Conservation (phyloP, 192 early-diverging fungal genomes). For the Backusella morwellensis region DNA sequence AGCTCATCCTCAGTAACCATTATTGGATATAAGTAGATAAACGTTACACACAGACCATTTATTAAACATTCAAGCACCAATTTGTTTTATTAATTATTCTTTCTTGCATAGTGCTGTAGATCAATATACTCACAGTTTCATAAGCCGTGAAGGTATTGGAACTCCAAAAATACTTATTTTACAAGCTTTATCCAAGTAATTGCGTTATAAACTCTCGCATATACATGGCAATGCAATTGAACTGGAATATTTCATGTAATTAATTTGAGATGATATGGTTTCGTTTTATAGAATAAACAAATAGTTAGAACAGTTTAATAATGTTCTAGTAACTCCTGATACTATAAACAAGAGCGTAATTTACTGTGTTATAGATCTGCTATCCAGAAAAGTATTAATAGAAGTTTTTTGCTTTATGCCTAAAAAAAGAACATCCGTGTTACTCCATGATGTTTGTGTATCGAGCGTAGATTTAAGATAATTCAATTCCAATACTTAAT, state of each 20-base stretch:
- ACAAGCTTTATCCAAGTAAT: too few relatives aligned
- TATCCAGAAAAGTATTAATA: constrained; percentile 1
- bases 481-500: neutral
- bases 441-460: neutral
- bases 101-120: too few relatives aligned
- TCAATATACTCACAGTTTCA: too few relatives aligned
- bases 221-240: too few relatives aligned
- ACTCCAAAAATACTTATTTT: too few relatives aligned
- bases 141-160: too few relatives aligned
- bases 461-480: neutral
- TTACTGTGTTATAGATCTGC: neutral
- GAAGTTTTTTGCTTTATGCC: neutral
- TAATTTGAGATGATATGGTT: too few relatives aligned
- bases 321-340: neutral
- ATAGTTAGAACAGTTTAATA: neutral
- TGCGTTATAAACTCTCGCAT: too few relatives aligned
- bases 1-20: neutral
- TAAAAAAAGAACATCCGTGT: neutral
- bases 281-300: neutral
- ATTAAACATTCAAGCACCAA: neutral
- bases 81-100: neutral
- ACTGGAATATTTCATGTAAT: too few relatives aligned
- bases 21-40: neutral
- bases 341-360: neutral
- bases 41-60: neutral